These are phyloP conservation scores for Pseudoperonospora humuli DNA, from an alignment of 352 stramenopile genomes.

Conservation along the genomic window DNA sequence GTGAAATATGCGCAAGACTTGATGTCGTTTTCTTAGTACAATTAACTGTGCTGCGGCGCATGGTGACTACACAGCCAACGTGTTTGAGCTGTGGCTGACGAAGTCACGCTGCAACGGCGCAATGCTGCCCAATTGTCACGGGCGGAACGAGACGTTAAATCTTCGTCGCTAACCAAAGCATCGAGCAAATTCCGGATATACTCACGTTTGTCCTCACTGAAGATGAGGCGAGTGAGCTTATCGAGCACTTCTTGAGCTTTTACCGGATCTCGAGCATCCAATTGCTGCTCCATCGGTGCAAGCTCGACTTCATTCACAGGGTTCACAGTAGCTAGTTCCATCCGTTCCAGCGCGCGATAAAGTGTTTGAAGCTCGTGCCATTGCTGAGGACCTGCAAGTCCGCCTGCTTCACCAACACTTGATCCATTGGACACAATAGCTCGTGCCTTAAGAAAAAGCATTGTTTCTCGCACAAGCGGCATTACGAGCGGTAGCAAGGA, in stretches of 20 bases:
- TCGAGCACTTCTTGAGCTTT: conserved; percentile 42
- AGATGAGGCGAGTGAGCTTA: conserved; percentile 43
- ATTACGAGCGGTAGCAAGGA: conserved; percentile 52
- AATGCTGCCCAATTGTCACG: conserved; percentile 32
- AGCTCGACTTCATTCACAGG: conserved; percentile 48
- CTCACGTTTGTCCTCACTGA: conserved; percentile 53
- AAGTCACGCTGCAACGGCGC: conserved; percentile 27
- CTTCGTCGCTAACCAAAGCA: conserved; percentile 29
- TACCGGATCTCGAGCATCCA: conserved; percentile 25
- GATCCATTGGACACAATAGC: conserved; percentile 30
- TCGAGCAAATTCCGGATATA: conserved; percentile 53
- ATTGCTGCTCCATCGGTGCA: conserved; percentile 41
- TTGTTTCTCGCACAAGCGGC: conserved; percentile 58
- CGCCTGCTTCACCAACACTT: conserved; percentile 32
- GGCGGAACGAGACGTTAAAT: conserved; percentile 3
- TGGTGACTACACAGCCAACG: conserved; percentile 49
- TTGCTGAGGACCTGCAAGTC: conserved; percentile 26
- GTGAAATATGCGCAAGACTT: too few species aligned
- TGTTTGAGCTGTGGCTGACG: conserved; percentile 12
- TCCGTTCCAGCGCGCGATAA: conserved; percentile 46
- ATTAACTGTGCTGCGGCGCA: conserved; percentile 13
- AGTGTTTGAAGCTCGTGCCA: conserved; percentile 51
- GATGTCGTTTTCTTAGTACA: not conserved
- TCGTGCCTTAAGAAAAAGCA: conserved; percentile 50
- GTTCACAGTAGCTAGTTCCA: conserved; percentile 41